Evolutionary conservation across 257 asterid genomes (phyloP).

Genomic region (Solanum lignicaule): DNA sequence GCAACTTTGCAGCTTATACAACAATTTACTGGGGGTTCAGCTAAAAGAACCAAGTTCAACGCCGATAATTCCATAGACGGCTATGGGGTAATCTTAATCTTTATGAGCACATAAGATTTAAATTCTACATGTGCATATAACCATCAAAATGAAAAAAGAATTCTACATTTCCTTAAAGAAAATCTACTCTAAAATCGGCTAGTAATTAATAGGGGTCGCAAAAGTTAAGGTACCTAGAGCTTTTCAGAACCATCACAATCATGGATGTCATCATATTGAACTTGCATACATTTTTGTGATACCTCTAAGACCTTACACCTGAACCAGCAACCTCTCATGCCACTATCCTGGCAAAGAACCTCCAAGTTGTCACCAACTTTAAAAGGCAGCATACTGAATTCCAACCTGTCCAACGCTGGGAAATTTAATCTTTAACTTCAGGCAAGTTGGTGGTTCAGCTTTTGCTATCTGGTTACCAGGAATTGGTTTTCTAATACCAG

Average conservation of each 20-base stretch:
- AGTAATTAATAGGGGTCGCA: not conserved
- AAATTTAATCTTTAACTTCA: conserved; percentile 12
- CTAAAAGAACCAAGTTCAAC: too few species aligned
- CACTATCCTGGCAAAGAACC: conserved; percentile 49
- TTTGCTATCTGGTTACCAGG: conserved; percentile 8
- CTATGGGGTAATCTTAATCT: too few species aligned
- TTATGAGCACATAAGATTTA: too few species aligned
- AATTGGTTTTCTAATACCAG: not conserved
- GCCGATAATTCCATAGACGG: too few species aligned
- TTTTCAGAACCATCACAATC: conserved; percentile 22
- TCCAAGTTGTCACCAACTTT: conserved; percentile 22
- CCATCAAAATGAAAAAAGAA: too few species aligned
- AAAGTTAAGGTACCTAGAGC: conserved; percentile 30
- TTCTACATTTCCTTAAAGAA: too few species aligned
- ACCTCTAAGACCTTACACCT: conserved; percentile 38
- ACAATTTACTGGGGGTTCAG: not conserved
- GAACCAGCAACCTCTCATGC: conserved; percentile 60
- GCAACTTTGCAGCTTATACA: not conserved
- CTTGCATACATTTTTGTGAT: conserved; percentile 16
- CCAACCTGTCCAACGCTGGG: not conserved
- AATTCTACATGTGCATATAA: too few species aligned
- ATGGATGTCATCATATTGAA: conserved; percentile 32
- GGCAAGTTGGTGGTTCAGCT: conserved; percentile 11
- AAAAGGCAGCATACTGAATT: not conserved
- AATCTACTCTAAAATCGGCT: too few species aligned